Evolutionary conservation across 1,139 yeast species (phyloP).

Genomic region (Scheffersomyces segobiensis): DNA sequence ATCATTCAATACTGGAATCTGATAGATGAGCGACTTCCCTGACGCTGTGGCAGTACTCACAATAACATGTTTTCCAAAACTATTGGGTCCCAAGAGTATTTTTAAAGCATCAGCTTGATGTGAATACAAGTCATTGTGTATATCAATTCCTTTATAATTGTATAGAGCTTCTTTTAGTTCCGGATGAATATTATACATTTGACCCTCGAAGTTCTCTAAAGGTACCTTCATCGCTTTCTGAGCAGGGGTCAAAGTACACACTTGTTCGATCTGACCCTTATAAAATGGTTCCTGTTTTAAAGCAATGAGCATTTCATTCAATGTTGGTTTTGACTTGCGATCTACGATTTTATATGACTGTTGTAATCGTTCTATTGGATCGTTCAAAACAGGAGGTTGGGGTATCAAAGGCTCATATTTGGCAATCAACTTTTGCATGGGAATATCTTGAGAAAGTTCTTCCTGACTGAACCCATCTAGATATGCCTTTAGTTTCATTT

Average conservation of each 20-base stretch:
- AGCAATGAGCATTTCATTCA: constrained; percentile 43
- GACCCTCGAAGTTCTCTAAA: constrained; percentile 38
- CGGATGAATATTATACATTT: constrained; percentile 41
- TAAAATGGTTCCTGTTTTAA: constrained; percentile 51
- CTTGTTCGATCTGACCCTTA: constrained; percentile 57
- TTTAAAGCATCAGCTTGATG: constrained; percentile 83
- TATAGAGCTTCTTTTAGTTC: constrained; percentile 46
- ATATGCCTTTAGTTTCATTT: constrained; percentile 40
- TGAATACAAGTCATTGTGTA: constrained; percentile 56
- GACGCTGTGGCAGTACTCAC: constrained; percentile 93
- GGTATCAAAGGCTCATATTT: constrained; percentile 40
- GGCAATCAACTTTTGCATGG: constrained; percentile 14
- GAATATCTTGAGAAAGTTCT: constrained; percentile 13
- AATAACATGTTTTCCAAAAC: constrained; percentile 59
- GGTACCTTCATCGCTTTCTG: constrained; percentile 18
- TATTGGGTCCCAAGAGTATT: constrained; percentile 42
- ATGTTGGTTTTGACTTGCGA: constrained; percentile 17
- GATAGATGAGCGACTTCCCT: constrained; percentile 91
- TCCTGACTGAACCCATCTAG: constrained; percentile 28
- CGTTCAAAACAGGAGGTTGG: constrained; percentile 27
- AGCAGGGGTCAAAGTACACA: constrained; percentile 25
- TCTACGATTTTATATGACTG: not conserved
- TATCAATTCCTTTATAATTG: constrained; percentile 48
- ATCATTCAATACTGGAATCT: constrained; percentile 73
- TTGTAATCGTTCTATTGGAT: constrained; percentile 38